Percentiles rank a stretch among this genome's conserved stretches.
These are phyloP conservation scores for Erysimum cheiranthoides DNA, from an alignment of 345 rosid species.

Conservation along the genomic window DNA sequence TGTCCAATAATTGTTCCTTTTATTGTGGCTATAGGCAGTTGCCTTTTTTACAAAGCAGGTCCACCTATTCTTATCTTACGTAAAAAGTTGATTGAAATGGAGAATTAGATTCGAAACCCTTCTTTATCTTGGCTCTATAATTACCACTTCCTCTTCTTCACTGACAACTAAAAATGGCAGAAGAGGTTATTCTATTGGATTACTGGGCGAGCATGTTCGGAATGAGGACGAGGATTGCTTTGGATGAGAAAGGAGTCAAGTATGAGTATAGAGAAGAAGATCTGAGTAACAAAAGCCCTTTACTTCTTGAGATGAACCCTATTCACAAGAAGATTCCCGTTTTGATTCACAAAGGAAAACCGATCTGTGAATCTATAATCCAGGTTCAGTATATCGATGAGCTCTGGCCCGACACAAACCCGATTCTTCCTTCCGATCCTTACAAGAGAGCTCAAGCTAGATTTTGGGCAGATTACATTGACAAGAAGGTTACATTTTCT, in stretches of 20 bases:
- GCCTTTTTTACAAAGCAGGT: not conserved
- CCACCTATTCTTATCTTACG: slow-evolving; percentile 4
- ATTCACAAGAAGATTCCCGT: slow-evolving; percentile 35
- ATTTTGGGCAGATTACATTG: slow-evolving; percentile 36
- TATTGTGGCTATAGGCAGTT: not conserved
- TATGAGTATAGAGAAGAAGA: slow-evolving; percentile 37
- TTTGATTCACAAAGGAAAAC: slow-evolving; percentile 27
- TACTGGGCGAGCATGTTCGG: slow-evolving; percentile 38
- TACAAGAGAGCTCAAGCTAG: slow-evolving; percentile 40
- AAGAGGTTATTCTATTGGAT: slow-evolving; percentile 30
- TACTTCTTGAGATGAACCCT: slow-evolving; percentile 39
- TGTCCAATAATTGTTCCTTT: not conserved
- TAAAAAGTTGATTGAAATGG: not conserved
- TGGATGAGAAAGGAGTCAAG: slow-evolving; percentile 30
- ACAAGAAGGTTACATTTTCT: slow-evolving; percentile 25
- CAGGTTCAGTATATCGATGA: slow-evolving; percentile 37
- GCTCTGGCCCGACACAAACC: slow-evolving; percentile 7
- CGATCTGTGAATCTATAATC: slow-evolving; percentile 28
- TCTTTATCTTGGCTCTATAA: slow-evolving; percentile 8
- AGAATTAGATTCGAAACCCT: not conserved
- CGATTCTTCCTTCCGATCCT: slow-evolving; percentile 29
- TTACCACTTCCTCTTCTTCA: slow-evolving; percentile 5
- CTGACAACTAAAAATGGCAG: slow-evolving; percentile 13
- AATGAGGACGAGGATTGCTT: slow-evolving; percentile 36
- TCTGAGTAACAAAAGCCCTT: slow-evolving; percentile 27